Evolutionary conservation across 352 stramenopile species (phyloP).

Genomic region (Globisporangium canariense): DNA sequence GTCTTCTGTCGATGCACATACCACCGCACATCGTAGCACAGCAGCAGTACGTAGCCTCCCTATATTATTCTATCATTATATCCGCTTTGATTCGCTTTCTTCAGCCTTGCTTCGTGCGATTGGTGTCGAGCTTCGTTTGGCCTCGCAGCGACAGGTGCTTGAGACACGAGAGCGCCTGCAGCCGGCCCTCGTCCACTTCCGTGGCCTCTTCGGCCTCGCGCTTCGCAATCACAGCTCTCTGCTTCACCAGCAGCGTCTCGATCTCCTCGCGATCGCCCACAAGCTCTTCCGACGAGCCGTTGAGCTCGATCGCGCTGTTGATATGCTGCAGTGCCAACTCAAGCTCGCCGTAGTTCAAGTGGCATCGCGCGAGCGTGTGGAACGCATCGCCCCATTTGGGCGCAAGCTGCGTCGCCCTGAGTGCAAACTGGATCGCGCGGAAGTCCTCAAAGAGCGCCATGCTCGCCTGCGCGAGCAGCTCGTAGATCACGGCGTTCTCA

Average conservation of each 20-base stretch:
- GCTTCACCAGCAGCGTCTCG: constrained; percentile 30
- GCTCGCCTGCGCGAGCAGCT: constrained; percentile 66
- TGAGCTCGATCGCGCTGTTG: constrained; percentile 41
- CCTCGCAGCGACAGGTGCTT: constrained; percentile 64
- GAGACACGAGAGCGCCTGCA: constrained; percentile 69
- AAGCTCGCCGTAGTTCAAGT: constrained; percentile 82
- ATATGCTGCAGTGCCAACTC: constrained; percentile 51
- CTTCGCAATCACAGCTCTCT: constrained; percentile 33
- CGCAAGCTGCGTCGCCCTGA: constrained; percentile 46
- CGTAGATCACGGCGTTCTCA: constrained; percentile 47
- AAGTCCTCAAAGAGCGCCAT: constrained; percentile 78
- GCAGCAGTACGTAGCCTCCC: constrained; percentile 1
- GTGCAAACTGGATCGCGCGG: constrained; percentile 62
- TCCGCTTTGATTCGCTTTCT: constrained; percentile 14
- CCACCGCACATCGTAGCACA: neutral
- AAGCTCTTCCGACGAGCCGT: constrained; percentile 43
- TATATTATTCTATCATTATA: constrained; percentile 16
- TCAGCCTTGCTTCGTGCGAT: neutral
- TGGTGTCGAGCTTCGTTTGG: constrained; percentile 15
- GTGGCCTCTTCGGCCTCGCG: constrained; percentile 38
- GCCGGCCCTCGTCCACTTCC: constrained; percentile 35
- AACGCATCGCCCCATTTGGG: constrained; percentile 67
- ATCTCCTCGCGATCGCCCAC: constrained; percentile 47
- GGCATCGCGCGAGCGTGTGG: constrained; percentile 61
- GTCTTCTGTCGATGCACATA: neutral